A percentile compares a stretch with the other conserved stretches of the same genome.
Conservation (phyloP, 768 basidiomycete species). For the Mycena rosella region DNA sequence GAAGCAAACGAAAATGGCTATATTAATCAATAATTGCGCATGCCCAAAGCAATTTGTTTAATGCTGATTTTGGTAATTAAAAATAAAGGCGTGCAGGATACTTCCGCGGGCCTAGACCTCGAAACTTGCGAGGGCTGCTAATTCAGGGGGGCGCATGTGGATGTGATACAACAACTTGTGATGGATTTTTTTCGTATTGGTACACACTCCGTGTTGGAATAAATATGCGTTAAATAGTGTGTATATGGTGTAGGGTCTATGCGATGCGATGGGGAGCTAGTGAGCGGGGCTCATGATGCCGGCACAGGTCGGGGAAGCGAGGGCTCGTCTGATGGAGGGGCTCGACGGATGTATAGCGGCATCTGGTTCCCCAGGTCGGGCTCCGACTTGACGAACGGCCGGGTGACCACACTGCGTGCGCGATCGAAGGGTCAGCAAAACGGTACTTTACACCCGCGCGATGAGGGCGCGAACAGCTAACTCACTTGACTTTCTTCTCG, state of each 20-base stretch:
- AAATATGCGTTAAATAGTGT: constrained; percentile 33
- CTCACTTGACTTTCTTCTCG: constrained; percentile 76
- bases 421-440: constrained; percentile 22
- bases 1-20: constrained; percentile 43
- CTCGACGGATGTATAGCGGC: constrained; percentile 64
- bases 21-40: too few relatives aligned
- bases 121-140: background rate
- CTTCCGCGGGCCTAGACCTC: constrained; percentile 21
- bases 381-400: constrained; percentile 69
- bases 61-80: constrained; percentile 10
- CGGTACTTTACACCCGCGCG: constrained; percentile 8
- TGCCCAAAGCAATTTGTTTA: constrained; percentile 21
- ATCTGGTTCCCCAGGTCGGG: constrained; percentile 70
- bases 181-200: constrained; percentile 14
- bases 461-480: constrained; percentile 41
- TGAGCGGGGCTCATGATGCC: background rate
- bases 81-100: constrained; percentile 18
- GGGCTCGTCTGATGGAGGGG: constrained; percentile 20
- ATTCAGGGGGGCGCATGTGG: constrained; percentile 13
- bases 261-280: constrained; percentile 3
- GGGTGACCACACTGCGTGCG: constrained; percentile 63
- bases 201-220: constrained; percentile 15
- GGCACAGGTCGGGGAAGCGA: constrained; percentile 14
- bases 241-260: background rate
- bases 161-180: background rate